Evolutionary conservation across 164 flowering plant species (phyloP).

Genomic region (Umbilicus rupestris): DNA sequence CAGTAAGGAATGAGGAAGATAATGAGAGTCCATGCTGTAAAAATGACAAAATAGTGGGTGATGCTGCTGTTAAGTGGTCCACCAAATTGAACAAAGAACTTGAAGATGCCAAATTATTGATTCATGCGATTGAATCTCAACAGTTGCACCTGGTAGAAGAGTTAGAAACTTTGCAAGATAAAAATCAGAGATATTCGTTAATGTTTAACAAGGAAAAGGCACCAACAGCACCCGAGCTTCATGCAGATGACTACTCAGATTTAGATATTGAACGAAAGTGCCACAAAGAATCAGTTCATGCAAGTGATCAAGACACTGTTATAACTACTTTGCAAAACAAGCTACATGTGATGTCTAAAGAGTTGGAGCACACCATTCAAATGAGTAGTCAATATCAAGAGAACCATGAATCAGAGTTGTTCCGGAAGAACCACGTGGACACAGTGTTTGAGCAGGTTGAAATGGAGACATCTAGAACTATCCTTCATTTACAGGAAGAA

Average conservation of each 20-base stretch:
- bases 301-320: conserved; percentile 13
- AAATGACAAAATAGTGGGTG: conserved; percentile 14
- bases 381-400: conserved; percentile 33
- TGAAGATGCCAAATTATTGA: conserved; percentile 31
- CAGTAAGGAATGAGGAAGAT: conserved; percentile 18
- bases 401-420: conserved; percentile 29
- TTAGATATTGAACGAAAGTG: conserved; percentile 11
- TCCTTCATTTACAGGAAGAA: conserved; percentile 67
- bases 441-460: conserved; percentile 50
- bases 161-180: conserved; percentile 28
- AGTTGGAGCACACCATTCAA: conserved; percentile 39
- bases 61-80: conserved; percentile 13
- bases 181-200: too few relatives aligned
- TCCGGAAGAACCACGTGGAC: conserved; percentile 33
- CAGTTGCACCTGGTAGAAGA: conserved; percentile 29
- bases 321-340: conserved; percentile 22
- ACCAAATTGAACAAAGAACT: conserved; percentile 29
- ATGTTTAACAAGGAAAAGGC: conserved; percentile 14
- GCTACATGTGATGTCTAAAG: conserved; percentile 29
- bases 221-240: conserved; percentile 12
- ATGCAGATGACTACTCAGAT: conserved; percentile 11
- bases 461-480: conserved; percentile 49
- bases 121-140: conserved; percentile 38
- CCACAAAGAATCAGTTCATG: conserved; percentile 12
- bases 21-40: conserved; percentile 15